phyloP scores from a whole-genome alignment of 345 rosid species.

The Geranium brycei region DNA sequence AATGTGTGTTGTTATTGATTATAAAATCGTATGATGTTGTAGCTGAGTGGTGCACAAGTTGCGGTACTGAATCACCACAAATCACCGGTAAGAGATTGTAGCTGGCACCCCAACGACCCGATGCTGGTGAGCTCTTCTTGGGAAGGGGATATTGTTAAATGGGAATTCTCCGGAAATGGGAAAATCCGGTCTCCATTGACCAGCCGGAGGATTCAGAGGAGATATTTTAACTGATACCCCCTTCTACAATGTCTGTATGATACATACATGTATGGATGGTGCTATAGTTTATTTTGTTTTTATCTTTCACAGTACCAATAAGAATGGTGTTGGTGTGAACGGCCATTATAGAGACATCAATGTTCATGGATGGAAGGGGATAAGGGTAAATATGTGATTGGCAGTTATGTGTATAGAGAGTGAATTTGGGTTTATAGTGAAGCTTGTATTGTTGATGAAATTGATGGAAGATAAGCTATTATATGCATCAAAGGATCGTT shows the following conservation, averaged over 20 bases:
- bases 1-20: background rate
- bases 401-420: background rate
- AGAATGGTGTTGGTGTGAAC: too few relatives aligned
- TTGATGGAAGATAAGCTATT: too few relatives aligned
- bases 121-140: conserved; percentile 49
- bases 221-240: background rate
- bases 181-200: conserved; percentile 2
- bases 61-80: conserved; percentile 27
- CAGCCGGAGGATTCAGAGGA: conserved; percentile 5
- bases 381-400: background rate
- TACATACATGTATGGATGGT: too few relatives aligned
- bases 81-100: conserved; percentile 48
- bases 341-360: too few relatives aligned
- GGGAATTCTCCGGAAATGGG: conserved; percentile 38
- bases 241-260: too few relatives aligned
- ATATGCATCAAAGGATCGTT: too few relatives aligned
- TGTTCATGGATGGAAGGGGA: too few relatives aligned
- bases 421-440: too few relatives aligned
- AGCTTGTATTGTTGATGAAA: too few relatives aligned
- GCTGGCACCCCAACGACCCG: conserved; percentile 54
- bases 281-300: too few relatives aligned
- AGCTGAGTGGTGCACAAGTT: conserved; percentile 45
- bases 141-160: conserved; percentile 37
- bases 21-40: background rate
- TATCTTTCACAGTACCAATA: too few relatives aligned